phyloP scores from a whole-genome alignment of 1,284 basidiomycete genomes.

The Polyporus tsugae region DNA sequence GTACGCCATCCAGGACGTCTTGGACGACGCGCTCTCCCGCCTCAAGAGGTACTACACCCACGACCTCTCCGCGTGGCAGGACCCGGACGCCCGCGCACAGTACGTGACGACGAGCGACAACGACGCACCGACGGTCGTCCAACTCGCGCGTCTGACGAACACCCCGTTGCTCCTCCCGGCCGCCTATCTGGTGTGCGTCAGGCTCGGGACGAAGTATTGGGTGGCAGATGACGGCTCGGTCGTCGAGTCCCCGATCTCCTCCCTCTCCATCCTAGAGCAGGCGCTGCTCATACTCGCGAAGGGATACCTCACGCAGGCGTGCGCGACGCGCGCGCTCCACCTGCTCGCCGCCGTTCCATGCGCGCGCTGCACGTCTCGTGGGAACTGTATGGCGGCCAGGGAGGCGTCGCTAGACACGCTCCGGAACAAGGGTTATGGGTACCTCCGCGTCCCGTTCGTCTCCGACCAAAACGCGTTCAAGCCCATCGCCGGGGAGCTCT shows the following conservation, averaged over 20 bases:
- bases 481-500: not conserved
- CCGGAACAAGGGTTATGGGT: not conserved
- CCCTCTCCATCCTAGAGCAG: not conserved
- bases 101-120: not conserved
- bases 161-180: constrained; percentile 14
- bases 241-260: not conserved
- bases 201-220: not conserved
- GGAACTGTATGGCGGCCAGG: not conserved
- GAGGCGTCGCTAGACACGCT: not conserved
- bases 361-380: not conserved
- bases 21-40: constrained; percentile 21
- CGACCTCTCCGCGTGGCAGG: constrained; percentile 9
- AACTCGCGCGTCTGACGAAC: constrained; percentile 17
- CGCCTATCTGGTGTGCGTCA: constrained; percentile 15
- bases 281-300: not conserved
- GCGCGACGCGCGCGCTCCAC: not conserved
- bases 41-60: constrained; percentile 21
- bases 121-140: constrained; percentile 15
- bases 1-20: constrained; percentile 18
- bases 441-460: too few species aligned
- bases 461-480: not conserved
- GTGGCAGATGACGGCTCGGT: too few species aligned
- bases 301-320: not conserved
- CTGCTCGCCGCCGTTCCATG: not conserved
- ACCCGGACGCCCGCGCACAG: not conserved